Base-by-base conservation (phyloP, 2,329 filamentous ascomycete species). In the Colletotrichum sublineola region DNA sequence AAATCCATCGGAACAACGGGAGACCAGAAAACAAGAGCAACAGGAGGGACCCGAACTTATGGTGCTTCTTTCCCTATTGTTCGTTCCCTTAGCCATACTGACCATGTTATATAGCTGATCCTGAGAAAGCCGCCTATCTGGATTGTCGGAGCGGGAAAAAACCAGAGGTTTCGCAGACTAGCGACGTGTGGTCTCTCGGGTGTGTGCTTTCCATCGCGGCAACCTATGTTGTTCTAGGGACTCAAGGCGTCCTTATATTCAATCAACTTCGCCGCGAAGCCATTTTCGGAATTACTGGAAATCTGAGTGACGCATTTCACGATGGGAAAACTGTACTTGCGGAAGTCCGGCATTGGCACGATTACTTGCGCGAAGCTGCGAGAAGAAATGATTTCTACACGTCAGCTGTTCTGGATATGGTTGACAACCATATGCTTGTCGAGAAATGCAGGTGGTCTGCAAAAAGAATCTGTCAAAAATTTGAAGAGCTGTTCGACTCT, bases 121-220 rank as follows among this genome's bases (percentile, higher is more conserved):
- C 67, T 0, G 67, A 70, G 8, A 70, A 70, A 8, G 15, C 55
- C 2, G 62, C 55, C 8, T 58, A 67, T 7, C 9, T 66, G 5
- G 31, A 60, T 2, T 20, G 36, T 15, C 7, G 2, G 14, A 38
- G 12, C 7, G 11, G 6, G 9, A n/a, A 38, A n/a, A 53, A 56
- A 11, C 29, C 67, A 44, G 31, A 55, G 2, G 76, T 81, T 1
- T 69, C 74, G n/a, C 81, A 81, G 67, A 75, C 73, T 1, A 82
- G 81, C 11, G 83, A 85, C 57, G 80, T 78, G 0, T 85, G 83
- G 83, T 84, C 82, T 2, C 71, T 82, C 9, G 80, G 80, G 0
- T 84, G 82, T 53, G 81, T 84, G 0, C 73, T 84, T 31, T 84
- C 82, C 0, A 74, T 81, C 1, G 79, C 80, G 5, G 82, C 82